Base-by-base conservation (phyloP, 768 basidiomycete genomes). In the Podaxis rugospora region DNA sequence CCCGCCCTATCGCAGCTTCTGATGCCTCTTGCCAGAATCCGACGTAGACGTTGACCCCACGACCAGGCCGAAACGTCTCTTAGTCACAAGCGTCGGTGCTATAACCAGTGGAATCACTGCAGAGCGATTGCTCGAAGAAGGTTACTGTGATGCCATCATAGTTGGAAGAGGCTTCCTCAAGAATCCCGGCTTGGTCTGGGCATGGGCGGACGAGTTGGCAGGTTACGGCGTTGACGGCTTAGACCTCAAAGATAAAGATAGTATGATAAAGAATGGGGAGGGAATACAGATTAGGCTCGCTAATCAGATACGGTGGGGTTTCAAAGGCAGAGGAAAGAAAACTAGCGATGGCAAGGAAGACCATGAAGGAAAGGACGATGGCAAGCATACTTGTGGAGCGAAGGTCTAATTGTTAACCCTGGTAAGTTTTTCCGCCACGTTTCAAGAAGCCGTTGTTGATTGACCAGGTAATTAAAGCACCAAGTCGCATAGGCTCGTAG, bases 151-250 rank as follows among this genome's bases (percentile, higher is more conserved):
- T 64, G 81, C 83, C 3, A 72, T 89, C 5, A 61, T 80, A 47
- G 77, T 83, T 11, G 84, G 82, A 16, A 69, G 82, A 36, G 74
- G 77, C 52, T 87, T 88, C 74, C 79, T 80, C 70, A 83, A 82
- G 72, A 81, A 88, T 64, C 87, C 86, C 0, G 80, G 78, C 0
- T 63, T 71, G 2, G 79, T 81, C 3, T 79, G 78, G 78, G 67
- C 73, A 10, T 83, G 83, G 66, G 84, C 86, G 1, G 63, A 64
- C 3, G 55, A 64, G 27, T 37, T 64, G 50, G 49, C 47, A 14
- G 21, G 18, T 13, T 49, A 23, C 37, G 52, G 52, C 3, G 9
- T 37, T 32, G 23, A 23, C n/a, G 13, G n/a, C 6, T 35, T 23
- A 40, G 42, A 39, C 7, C 52, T 32, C 42, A 21, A 35, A n/a